phyloP scores from a whole-genome alignment of 306 rosid species.

The Hippophae rhamnoides region DNA sequence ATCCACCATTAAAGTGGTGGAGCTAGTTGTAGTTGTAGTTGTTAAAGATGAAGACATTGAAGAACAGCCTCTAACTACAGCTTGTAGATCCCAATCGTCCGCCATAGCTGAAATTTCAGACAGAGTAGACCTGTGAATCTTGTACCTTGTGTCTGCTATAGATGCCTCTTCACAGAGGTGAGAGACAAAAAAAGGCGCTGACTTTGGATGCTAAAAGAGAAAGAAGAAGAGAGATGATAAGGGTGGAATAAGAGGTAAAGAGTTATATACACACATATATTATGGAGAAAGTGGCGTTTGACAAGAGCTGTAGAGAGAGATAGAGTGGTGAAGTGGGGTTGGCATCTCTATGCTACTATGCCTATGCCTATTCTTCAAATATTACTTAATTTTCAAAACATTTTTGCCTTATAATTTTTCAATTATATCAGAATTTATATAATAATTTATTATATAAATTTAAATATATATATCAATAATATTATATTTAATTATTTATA shows the following conservation, averaged over 20 bases:
- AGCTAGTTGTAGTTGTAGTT: constrained; percentile 9
- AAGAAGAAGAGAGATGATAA: not conserved
- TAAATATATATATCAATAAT: no score
- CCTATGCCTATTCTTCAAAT: not conserved
- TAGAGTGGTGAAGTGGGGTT: constrained; percentile 14
- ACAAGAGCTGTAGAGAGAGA: constrained; percentile 1
- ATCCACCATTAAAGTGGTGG: constrained; percentile 13
- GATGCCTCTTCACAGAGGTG: constrained; percentile 4
- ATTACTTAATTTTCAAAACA: no score
- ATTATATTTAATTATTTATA: no score
- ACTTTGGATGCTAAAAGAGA: constrained; percentile 22
- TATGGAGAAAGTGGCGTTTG: not conserved
- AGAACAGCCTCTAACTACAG: constrained; percentile 77
- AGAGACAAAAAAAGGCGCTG: constrained; percentile 47
- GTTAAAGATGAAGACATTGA: constrained; percentile 6
- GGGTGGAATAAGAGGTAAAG: not conserved
- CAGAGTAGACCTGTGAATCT: constrained; percentile 27
- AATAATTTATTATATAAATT: no score
- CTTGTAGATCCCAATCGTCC: constrained; percentile 89
- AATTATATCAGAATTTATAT: no score
- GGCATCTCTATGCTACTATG: constrained; percentile 43
- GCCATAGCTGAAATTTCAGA: constrained; percentile 31
- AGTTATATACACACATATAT: not conserved
- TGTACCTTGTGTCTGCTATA: constrained; percentile 22
- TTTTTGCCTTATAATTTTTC: no score